Base-by-base conservation (phyloP, 257 asterid species). In the Knoxia roxburghii region DNA sequence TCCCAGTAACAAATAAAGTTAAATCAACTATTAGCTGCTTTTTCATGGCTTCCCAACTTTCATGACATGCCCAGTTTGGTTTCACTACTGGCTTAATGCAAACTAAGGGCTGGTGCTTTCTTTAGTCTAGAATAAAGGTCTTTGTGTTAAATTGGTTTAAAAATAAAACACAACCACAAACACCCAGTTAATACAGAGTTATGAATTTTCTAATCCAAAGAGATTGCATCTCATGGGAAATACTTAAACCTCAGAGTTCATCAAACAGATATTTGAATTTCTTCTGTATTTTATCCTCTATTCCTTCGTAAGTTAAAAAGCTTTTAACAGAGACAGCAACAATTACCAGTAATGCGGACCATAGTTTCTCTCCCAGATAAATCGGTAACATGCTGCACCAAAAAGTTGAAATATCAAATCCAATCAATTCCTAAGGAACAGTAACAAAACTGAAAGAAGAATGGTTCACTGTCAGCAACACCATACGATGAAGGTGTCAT, bases 301-400 rank as follows among this genome's bases (percentile, higher is more conserved):
- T 5, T 13, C 41, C 8, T 17, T 29, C 15, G 23, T 12, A 45
- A 6, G 20, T 45, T 5, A 9, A 17, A 56, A 56, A 29, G 23
- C 11, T 27, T 1, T 37, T 5, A 45, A 4, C 7, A 70, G 17
- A 26, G 26, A n/a, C 13, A n/a, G n/a, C 0, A 6, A 54, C 12
- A 6, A 7, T 53, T 78, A 91, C 97, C 97, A 58, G 97, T 91
- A 65, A 91, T 88, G 27, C 96, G 89, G 60, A 88, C 96, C 89
- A 91, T 74, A 48, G 97, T 91, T 78, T 91, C 97, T 56, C 97
- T 79, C 24, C 97, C 97, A 54, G 97, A 88, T 61, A 91, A 78
- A 77, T 91, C 97, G 56, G 97, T 91, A 27, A 91, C 97, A 17
- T 91, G 97, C 97, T 91, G 91, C 78, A 86, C 63, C 7, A 2